Conservation (phyloP, 257 asterid species). For the Asclepias syriaca region DNA sequence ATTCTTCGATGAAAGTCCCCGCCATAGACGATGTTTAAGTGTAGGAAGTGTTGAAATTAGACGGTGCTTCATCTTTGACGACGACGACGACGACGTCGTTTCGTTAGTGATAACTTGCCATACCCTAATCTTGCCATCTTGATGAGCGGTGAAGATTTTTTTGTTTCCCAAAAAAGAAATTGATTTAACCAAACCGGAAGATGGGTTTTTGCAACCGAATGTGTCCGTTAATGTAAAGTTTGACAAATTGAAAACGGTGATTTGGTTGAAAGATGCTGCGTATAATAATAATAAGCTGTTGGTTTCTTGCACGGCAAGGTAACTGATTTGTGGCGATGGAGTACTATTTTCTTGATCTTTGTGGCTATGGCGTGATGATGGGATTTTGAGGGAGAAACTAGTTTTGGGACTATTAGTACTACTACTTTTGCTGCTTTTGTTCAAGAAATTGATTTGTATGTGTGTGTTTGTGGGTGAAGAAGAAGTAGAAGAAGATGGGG, state of each 20-base stretch:
- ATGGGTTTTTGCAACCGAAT: constrained; percentile 30
- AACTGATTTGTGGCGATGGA: constrained; percentile 42
- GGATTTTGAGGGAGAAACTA: constrained; percentile 8
- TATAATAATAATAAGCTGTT: constrained; percentile 33
- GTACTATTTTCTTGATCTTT: constrained; percentile 13
- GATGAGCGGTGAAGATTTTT: constrained; percentile 53
- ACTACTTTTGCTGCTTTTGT: not conserved
- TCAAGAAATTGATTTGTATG: constrained; percentile 19
- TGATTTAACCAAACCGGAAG: constrained; percentile 49
- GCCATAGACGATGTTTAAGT: constrained; percentile 32
- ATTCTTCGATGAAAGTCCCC: constrained; percentile 29
- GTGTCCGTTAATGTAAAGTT: constrained; percentile 24
- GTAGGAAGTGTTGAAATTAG: constrained; percentile 49
- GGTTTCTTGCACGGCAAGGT: constrained; percentile 38
- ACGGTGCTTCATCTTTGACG: constrained; percentile 18
- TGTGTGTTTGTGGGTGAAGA: constrained; percentile 30
- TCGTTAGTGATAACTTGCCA: constrained; percentile 17
- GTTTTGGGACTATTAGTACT: constrained; percentile 25
- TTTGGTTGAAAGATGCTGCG: constrained; percentile 39
- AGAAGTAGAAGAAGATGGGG: constrained; percentile 21
- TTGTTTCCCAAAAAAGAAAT: constrained; percentile 26
- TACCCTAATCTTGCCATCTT: constrained; percentile 51
- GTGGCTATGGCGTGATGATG: constrained; percentile 4
- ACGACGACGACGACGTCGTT: not conserved
- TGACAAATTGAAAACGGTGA: constrained; percentile 35